Evolutionary conservation across 2,329 filamentous ascomycete species (phyloP).

Genomic region (Aureobasidium sp.): DNA sequence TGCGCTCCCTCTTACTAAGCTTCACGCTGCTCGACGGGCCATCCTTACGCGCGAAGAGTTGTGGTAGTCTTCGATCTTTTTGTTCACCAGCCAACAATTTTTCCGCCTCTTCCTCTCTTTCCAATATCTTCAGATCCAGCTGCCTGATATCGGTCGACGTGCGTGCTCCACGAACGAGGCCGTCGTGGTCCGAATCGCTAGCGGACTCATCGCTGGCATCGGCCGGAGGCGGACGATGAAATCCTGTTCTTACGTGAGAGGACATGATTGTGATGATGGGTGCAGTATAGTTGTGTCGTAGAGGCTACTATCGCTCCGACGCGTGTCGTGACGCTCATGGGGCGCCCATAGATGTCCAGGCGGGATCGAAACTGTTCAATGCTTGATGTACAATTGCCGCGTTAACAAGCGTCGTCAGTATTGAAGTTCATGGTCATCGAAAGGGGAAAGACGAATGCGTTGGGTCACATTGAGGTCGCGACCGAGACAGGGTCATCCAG

Average conservation of each 20-base stretch:
- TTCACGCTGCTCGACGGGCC: constrained; percentile 16
- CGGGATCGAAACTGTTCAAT: background rate
- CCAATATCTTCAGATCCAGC: constrained; percentile 35
- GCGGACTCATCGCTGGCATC: constrained; percentile 10
- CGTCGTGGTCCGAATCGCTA: constrained; percentile 20
- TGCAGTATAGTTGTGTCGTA: background rate
- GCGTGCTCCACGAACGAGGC: constrained; percentile 25
- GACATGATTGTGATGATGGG: background rate
- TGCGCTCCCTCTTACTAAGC: constrained; percentile 26
- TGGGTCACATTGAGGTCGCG: background rate
- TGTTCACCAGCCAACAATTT: constrained; percentile 31
- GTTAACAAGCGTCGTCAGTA: background rate
- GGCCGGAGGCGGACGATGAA: constrained; percentile 11
- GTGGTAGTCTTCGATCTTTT: constrained; percentile 19
- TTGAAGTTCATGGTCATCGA: background rate
- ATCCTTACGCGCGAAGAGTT: constrained; percentile 25
- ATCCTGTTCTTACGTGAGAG: constrained; percentile 17
- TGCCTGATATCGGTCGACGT: constrained; percentile 31
- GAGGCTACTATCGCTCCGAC: background rate
- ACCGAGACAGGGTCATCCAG: background rate
- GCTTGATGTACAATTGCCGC: too few species aligned
- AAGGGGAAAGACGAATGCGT: background rate
- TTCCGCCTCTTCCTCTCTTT: constrained; percentile 42
- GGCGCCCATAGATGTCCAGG: background rate
- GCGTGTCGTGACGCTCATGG: background rate